phyloP scores from a whole-genome alignment of 1,284 basidiomycete species.

The Trichosporon sp. region DNA sequence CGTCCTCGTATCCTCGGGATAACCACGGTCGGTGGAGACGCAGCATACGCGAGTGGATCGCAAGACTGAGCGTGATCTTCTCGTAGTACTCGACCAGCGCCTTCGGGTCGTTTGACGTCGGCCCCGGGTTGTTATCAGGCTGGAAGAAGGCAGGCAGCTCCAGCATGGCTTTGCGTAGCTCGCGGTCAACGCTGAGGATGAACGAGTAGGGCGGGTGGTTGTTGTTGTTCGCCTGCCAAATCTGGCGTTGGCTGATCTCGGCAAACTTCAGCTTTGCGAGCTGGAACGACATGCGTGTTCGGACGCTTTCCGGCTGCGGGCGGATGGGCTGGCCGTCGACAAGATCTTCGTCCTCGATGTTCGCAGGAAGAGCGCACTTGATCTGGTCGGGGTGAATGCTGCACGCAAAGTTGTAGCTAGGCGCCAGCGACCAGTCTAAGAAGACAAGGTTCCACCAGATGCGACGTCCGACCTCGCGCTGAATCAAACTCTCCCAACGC shows the following conservation, averaged over 20 bases:
- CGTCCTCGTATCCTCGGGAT: constrained; percentile 43
- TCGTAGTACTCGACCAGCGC: constrained; percentile 47
- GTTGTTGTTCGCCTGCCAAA: constrained; percentile 48
- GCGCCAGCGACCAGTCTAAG: constrained; percentile 47
- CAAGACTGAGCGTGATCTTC: constrained; percentile 46
- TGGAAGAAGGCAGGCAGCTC: constrained; percentile 48
- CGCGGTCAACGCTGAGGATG: constrained; percentile 43
- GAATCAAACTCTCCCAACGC: constrained; percentile 47
- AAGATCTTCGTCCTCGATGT: constrained; percentile 49
- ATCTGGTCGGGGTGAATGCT: constrained; percentile 49
- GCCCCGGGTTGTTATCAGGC: constrained; percentile 29
- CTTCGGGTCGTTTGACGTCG: constrained; percentile 35
- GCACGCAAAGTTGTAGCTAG: constrained; percentile 45
- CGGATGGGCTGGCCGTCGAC: constrained; percentile 44
- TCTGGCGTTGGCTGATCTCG: constrained; percentile 47
- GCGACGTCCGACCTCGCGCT: constrained; percentile 47
- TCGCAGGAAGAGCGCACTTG: constrained; percentile 47
- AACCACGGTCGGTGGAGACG: constrained; percentile 47
- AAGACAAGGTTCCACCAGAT: constrained; percentile 50
- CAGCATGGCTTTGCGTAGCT: constrained; percentile 46
- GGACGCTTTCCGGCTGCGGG: constrained; percentile 39
- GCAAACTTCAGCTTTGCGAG: constrained; percentile 46
- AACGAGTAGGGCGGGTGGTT: constrained; percentile 48
- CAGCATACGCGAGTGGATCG: constrained; percentile 47
- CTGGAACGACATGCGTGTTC: constrained; percentile 49